These are phyloP conservation scores for Panicum virgatum DNA, from an alignment of 202 grass and related monocot genomes.

Conservation along the genomic window DNA sequence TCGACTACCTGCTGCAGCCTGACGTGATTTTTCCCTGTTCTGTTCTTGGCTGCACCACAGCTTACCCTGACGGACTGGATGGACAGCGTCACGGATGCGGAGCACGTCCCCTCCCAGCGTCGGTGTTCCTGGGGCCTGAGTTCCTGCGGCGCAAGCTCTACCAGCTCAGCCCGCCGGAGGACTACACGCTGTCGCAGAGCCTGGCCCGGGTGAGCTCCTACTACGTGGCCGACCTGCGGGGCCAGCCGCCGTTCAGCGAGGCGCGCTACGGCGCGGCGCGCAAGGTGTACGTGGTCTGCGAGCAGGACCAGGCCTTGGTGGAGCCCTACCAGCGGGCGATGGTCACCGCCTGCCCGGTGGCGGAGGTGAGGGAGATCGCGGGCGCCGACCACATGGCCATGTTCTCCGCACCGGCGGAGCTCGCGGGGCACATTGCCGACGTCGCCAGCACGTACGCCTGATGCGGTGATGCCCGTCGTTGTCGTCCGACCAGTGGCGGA, in stretches of 20 bases:
- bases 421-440: slow-evolving; percentile 40
- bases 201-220: slow-evolving; percentile 48
- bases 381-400: slow-evolving; percentile 39
- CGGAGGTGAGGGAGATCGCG: slow-evolving; percentile 53
- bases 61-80: slow-evolving; percentile 36
- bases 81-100: slow-evolving; percentile 42
- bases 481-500: too few species aligned
- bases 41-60: neutral
- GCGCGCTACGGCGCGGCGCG: slow-evolving; percentile 47
- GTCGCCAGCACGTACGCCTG: slow-evolving; percentile 44
- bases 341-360: slow-evolving; percentile 33
- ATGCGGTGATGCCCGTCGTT: neutral
- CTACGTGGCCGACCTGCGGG: slow-evolving; percentile 47
- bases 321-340: slow-evolving; percentile 44
- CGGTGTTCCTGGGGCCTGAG: slow-evolving; percentile 49
- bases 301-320: slow-evolving; percentile 40
- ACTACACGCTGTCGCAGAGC: slow-evolving; percentile 53
- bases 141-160: slow-evolving; percentile 45
- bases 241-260: slow-evolving; percentile 45
- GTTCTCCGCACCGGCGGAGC: neutral
- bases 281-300: slow-evolving; percentile 53
- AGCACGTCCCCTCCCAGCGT: slow-evolving; percentile 30
- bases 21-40: neutral
- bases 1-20: too few species aligned
- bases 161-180: slow-evolving; percentile 60